Percentiles rank a stretch among this genome's conserved stretches.
These are phyloP conservation scores for Sclerotinia sclerotiorum DNA, from an alignment of 2,329 filamentous ascomycete species.

Conservation along the genomic window DNA sequence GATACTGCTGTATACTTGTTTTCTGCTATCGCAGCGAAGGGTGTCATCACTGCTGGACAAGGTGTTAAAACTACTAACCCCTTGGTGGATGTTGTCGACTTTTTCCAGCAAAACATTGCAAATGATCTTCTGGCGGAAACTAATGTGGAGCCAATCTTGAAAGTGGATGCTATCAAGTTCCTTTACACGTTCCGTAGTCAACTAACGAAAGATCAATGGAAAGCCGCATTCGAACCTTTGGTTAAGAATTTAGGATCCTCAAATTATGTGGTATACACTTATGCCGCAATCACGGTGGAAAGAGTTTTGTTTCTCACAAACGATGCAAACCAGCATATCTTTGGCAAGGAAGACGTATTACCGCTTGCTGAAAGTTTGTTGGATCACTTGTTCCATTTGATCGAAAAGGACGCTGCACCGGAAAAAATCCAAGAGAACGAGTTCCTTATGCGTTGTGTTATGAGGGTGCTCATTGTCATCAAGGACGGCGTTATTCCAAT, in stretches of 20 bases:
- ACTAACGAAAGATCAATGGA: constrained; percentile 89
- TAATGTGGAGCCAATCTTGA: constrained; percentile 77
- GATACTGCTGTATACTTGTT: constrained; percentile 98
- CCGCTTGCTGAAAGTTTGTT: constrained; percentile 83
- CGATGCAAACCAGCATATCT: constrained; percentile 72
- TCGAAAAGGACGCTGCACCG: constrained; percentile 79
- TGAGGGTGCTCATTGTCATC: constrained; percentile 94
- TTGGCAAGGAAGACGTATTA: constrained; percentile 74
- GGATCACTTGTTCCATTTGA: constrained; percentile 84
- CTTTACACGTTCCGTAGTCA: constrained; percentile 96
- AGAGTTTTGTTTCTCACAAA: constrained; percentile 82
- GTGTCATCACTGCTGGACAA: constrained; percentile 79
- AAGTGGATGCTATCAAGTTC: constrained; percentile 98
- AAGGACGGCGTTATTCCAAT: constrained; percentile 75
- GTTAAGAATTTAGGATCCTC: constrained; percentile 86
- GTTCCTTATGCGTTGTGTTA: constrained; percentile 97
- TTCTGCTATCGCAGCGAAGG: constrained; percentile 90
- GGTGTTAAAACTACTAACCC: constrained; percentile 89
- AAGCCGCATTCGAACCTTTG: constrained; percentile 80
- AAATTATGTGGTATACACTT: constrained; percentile 97
- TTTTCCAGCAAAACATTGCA: constrained; percentile 91
- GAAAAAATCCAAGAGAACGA: constrained; percentile 98
- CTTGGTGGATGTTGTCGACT: constrained; percentile 86
- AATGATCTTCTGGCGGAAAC: constrained; percentile 75
- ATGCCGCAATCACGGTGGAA: constrained; percentile 95